Percentiles rank a stretch among this genome's conserved stretches.
phyloP scores from a whole-genome alignment of 192 early-diverging fungal species.

The Entomortierella chlamydospora region DNA sequence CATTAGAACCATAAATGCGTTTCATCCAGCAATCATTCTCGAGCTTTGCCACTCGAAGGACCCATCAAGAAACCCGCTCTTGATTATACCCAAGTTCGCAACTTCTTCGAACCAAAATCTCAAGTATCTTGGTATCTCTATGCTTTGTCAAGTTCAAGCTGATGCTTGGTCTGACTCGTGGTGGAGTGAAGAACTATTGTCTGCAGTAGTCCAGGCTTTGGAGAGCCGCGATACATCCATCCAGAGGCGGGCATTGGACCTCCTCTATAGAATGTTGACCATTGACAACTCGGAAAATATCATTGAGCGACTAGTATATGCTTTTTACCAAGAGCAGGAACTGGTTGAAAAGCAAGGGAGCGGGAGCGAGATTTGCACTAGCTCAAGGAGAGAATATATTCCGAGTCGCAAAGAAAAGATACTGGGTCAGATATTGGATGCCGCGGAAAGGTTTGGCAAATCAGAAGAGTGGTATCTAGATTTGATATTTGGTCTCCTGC shows the following conservation, averaged over 20 bases:
- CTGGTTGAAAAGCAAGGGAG: background rate
- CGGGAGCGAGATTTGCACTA: background rate
- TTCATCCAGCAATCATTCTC: conserved; percentile 34
- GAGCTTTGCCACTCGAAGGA: conserved; percentile 35
- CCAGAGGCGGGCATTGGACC: conserved; percentile 27
- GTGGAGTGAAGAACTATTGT: conserved; percentile 39
- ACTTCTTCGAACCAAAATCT: conserved; percentile 61
- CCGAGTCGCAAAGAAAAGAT: conserved; percentile 38
- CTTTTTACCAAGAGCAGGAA: conserved; percentile 39
- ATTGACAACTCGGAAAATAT: conserved; percentile 46
- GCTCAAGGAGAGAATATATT: background rate
- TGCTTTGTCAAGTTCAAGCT: conserved; percentile 51
- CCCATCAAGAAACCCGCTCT: conserved; percentile 36
- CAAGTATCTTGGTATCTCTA: conserved; percentile 61
- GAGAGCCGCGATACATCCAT: conserved; percentile 37
- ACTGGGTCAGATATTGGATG: conserved; percentile 45
- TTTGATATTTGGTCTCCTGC: conserved; percentile 33
- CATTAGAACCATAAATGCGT: conserved; percentile 39
- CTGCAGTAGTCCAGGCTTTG: conserved; percentile 30
- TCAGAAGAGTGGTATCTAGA: conserved; percentile 42
- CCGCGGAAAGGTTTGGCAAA: conserved; percentile 35
- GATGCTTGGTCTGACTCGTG: conserved; percentile 48
- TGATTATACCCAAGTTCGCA: conserved; percentile 54
- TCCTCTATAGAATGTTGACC: conserved; percentile 48
- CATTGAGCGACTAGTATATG: conserved; percentile 43